Evolutionary conservation across 176 grass and related monocot genomes (phyloP).

Genomic region (Thalia dealbata): DNA sequence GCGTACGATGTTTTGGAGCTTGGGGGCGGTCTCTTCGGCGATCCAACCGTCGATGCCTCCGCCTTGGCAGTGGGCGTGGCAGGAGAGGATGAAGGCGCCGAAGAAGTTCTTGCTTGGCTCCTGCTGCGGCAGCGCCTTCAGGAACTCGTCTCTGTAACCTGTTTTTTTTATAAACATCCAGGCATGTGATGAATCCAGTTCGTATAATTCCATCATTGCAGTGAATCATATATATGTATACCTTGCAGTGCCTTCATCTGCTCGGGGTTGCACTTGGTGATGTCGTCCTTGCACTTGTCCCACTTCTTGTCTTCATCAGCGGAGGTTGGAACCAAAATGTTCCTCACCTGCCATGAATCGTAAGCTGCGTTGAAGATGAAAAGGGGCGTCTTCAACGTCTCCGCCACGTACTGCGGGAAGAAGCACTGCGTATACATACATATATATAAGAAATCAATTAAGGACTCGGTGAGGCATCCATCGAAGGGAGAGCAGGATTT

Average conservation of each 20-base stretch:
- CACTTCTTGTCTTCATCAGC: constrained; percentile 52
- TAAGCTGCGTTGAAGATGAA: constrained; percentile 92
- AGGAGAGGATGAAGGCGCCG: constrained; percentile 88
- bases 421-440: constrained; percentile 72
- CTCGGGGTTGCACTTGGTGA: constrained; percentile 42
- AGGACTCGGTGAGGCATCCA: neutral
- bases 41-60: constrained; percentile 59
- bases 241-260: constrained; percentile 67
- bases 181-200: too few species aligned
- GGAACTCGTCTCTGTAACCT: constrained; percentile 66
- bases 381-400: constrained; percentile 60
- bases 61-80: constrained; percentile 76
- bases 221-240: too few species aligned
- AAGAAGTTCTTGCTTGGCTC: constrained; percentile 20
- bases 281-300: constrained; percentile 60
- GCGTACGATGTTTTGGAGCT: constrained; percentile 55
- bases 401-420: constrained; percentile 76
- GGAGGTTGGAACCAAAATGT: constrained; percentile 57
- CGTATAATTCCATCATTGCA: too few species aligned
- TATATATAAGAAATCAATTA: too few species aligned
- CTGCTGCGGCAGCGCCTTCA: constrained; percentile 41
- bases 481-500: too few species aligned
- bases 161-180: too few species aligned
- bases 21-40: constrained; percentile 35
- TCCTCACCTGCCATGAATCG: constrained; percentile 93